phyloP scores from a whole-genome alignment of 495 filamentous ascomycete genomes.

The Annulohypoxylon stygium region DNA sequence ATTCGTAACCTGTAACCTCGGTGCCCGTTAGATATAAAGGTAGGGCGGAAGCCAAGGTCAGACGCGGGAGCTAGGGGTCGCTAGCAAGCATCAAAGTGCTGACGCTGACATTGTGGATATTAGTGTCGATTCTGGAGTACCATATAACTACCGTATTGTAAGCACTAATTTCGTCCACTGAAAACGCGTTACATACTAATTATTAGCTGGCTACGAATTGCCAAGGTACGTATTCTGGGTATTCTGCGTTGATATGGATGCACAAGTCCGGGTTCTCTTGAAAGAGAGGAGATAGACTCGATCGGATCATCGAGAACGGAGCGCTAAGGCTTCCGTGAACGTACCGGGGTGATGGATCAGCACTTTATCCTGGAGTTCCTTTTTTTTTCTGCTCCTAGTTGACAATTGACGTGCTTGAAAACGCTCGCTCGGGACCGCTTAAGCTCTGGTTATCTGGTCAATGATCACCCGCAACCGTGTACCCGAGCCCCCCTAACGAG shows the following conservation, averaged over 20 bases:
- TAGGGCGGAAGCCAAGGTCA: conserved; percentile 25
- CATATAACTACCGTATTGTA: conserved; percentile 17
- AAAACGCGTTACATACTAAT: conserved; percentile 1
- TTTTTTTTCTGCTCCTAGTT: neutral
- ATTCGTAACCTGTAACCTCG: conserved; percentile 9
- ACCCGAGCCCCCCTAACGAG: neutral
- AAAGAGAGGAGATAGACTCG: conserved; percentile 13
- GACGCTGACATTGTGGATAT: conserved; percentile 7
- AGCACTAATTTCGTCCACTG: conserved; percentile 16
- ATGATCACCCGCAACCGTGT: neutral
- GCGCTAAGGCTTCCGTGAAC: conserved; percentile 29
- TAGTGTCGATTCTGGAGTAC: conserved; percentile 18
- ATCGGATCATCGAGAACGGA: conserved; percentile 5
- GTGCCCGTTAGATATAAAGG: conserved; percentile 12
- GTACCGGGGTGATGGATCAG: conserved; percentile 18
- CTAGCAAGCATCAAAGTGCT: conserved; percentile 27
- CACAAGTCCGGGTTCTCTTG: neutral
- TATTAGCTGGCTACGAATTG: conserved; percentile 2
- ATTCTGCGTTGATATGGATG: conserved; percentile 2
- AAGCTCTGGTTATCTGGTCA: neutral
- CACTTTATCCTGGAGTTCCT: conserved; percentile 7
- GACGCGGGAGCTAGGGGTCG: conserved; percentile 27
- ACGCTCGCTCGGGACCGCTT: neutral
- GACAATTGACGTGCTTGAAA: neutral
- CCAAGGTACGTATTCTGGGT: neutral